Conservation (phyloP, 1,284 basidiomycete species). For the Leccinum brunneo-olivaceum region DNA sequence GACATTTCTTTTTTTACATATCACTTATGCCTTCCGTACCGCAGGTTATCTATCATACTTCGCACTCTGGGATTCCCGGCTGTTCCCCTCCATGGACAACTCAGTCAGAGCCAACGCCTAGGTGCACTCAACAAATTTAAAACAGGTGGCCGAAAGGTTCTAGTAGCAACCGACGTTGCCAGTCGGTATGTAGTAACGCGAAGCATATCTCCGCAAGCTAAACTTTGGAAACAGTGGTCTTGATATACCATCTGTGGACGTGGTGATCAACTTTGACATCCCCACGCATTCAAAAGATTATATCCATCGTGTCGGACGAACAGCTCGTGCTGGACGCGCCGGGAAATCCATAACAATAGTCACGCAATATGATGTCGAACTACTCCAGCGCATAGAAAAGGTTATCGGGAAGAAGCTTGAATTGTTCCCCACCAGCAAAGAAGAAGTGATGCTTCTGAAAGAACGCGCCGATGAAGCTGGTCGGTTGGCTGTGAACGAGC, state of each 20-base stretch:
- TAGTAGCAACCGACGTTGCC: conserved; percentile 98
- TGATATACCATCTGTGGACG: conserved; percentile 94
- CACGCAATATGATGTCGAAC: conserved; percentile 97
- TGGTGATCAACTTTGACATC: conserved; percentile 98
- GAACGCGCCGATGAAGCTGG: conserved; percentile 90
- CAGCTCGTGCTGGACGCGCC: conserved; percentile 91
- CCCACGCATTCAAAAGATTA: conserved; percentile 99
- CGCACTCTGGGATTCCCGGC: conserved; percentile 92
- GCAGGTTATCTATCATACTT: conserved; percentile 81
- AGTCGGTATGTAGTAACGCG: conserved; percentile 54
- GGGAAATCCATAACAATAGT: conserved; percentile 96
- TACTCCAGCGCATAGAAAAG: conserved; percentile 89
- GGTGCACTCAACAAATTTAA: conserved; percentile 98
- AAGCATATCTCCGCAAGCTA: conserved; percentile 3
- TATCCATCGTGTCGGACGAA: conserved; percentile 96
- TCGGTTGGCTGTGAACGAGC: conserved; percentile 75
- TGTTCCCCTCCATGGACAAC: conserved; percentile 92
- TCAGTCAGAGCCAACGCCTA: conserved; percentile 89
- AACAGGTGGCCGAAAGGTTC: conserved; percentile 82
- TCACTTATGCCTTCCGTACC: conserved; percentile 1
- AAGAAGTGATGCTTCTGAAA: conserved; percentile 82
- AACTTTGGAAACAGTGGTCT: conserved; percentile 58
- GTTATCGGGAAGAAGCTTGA: conserved; percentile 93
- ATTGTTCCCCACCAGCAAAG: conserved; percentile 84
- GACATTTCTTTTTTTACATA: neutral